These are phyloP conservation scores for Yamadazyma akitaensis DNA, from an alignment of 805 yeast genomes.

Conservation along the genomic window DNA sequence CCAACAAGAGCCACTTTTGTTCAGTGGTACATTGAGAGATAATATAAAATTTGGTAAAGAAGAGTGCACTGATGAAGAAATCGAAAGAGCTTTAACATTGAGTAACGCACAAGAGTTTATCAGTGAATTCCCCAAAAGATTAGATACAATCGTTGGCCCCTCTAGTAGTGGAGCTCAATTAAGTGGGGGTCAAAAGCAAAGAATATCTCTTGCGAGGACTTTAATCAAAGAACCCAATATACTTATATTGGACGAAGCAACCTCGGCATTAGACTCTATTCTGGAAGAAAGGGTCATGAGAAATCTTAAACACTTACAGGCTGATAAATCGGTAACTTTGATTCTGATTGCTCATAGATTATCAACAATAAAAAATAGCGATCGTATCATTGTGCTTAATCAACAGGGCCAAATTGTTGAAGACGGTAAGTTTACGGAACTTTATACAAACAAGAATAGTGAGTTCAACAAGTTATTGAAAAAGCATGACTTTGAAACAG, in stretches of 20 bases:
- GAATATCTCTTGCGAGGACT: conserved; percentile 89
- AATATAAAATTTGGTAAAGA: conserved; percentile 76
- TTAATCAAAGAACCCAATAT: conserved; percentile 73
- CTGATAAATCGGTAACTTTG: conserved; percentile 58
- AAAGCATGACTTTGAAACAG: conserved; percentile 11
- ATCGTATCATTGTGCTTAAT: conserved; percentile 70
- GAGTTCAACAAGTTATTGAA: conserved; percentile 35
- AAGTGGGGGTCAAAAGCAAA: conserved; percentile 93
- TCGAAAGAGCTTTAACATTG: conserved; percentile 55
- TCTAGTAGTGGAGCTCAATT: conserved; percentile 65
- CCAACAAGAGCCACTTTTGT: conserved; percentile 87
- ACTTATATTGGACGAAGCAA: conserved; percentile 89
- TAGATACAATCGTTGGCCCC: conserved; percentile 82
- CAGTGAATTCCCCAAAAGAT: conserved; percentile 71
- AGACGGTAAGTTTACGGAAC: conserved; percentile 44
- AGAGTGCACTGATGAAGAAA: conserved; percentile 55
- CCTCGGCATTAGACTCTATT: conserved; percentile 87
- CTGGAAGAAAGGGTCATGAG: conserved; percentile 82
- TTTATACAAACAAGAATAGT: conserved; percentile 27
- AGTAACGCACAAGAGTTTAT: conserved; percentile 77
- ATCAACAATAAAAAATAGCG: conserved; percentile 81
- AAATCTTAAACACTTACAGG: conserved; percentile 53
- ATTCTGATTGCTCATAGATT: conserved; percentile 90
- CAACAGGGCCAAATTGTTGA: conserved; percentile 57
- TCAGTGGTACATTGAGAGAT: conserved; percentile 81